Conservation (phyloP, 2,329 filamentous ascomycete genomes). For the Phaeosphaeria sp. region DNA sequence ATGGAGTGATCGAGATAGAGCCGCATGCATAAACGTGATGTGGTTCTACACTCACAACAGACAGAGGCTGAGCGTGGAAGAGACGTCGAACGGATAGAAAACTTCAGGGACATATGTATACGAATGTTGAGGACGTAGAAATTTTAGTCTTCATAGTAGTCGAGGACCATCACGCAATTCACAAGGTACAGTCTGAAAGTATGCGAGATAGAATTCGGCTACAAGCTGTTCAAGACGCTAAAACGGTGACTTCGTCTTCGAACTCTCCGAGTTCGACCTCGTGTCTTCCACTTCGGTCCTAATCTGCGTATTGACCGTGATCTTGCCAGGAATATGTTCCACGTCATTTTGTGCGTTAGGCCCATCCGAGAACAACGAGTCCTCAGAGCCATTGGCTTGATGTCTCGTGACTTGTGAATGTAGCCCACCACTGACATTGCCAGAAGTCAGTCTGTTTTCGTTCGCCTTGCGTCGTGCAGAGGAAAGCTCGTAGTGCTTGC, state of each 20-base stretch:
- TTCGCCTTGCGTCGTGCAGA: slow-evolving; percentile 19
- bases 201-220: no score
- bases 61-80: no score
- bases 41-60: no score
- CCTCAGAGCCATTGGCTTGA: slow-evolving; percentile 19
- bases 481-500: slow-evolving; percentile 31
- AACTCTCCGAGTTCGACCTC: neutral
- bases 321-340: slow-evolving; percentile 5
- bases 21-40: no score
- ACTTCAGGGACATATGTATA: no score
- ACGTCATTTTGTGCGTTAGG: neutral
- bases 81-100: no score
- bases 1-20: no score
- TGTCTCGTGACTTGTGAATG: neutral
- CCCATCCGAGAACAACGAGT: slow-evolving; percentile 18
- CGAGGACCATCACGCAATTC: no score
- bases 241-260: slow-evolving; percentile 7
- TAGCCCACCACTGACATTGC: neutral
- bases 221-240: no score
- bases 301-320: slow-evolving; percentile 21
- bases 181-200: no score
- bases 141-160: no score
- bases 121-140: no score
- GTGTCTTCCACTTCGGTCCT: slow-evolving; percentile 13
- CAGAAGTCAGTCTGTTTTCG: slow-evolving; percentile 10